These are phyloP conservation scores for Termitomyces sp. DNA, from an alignment of 768 basidiomycete genomes.

Conservation along the genomic window DNA sequence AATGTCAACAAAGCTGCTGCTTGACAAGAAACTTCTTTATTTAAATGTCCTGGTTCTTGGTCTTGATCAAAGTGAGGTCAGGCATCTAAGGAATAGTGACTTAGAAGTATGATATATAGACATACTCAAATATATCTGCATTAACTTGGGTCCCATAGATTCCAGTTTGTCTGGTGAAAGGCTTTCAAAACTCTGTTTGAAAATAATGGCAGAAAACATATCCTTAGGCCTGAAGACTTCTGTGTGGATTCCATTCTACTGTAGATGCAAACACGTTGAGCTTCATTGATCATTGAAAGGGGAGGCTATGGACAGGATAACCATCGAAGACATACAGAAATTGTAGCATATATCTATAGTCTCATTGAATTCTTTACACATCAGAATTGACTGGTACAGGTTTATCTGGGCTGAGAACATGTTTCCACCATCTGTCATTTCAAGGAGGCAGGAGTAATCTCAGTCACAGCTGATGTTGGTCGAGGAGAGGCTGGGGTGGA, in stretches of 20 bases:
- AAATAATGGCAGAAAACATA: conserved; percentile 19
- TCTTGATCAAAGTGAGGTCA: no score
- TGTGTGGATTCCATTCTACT: conserved; percentile 68
- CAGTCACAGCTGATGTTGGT: conserved; percentile 7
- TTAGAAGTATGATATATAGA: conserved; percentile 58
- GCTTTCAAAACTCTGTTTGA: neutral
- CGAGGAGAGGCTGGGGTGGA: conserved; percentile 24
- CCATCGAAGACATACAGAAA: neutral
- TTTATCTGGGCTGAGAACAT: conserved; percentile 9
- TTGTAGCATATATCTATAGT: conserved; percentile 39
- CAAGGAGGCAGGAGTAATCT: conserved; percentile 4
- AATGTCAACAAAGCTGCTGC: no score
- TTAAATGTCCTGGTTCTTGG: no score
- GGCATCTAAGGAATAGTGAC: conserved; percentile 71
- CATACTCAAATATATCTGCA: conserved; percentile 59
- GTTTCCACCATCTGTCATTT: conserved; percentile 17
- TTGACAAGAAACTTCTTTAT: no score
- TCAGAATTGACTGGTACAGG: conserved; percentile 2
- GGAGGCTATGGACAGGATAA: conserved; percentile 38
- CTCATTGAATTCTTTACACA: conserved; percentile 29
- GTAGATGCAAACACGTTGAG: conserved; percentile 60
- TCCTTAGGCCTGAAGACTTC: conserved; percentile 74
- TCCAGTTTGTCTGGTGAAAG: conserved; percentile 60
- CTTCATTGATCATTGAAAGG: conserved; percentile 72
- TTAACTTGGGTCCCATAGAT: conserved; percentile 53